These are phyloP conservation scores for Astrephomene gubernaculifera DNA, from an alignment of 139 green algal species.

Conservation along the genomic window DNA sequence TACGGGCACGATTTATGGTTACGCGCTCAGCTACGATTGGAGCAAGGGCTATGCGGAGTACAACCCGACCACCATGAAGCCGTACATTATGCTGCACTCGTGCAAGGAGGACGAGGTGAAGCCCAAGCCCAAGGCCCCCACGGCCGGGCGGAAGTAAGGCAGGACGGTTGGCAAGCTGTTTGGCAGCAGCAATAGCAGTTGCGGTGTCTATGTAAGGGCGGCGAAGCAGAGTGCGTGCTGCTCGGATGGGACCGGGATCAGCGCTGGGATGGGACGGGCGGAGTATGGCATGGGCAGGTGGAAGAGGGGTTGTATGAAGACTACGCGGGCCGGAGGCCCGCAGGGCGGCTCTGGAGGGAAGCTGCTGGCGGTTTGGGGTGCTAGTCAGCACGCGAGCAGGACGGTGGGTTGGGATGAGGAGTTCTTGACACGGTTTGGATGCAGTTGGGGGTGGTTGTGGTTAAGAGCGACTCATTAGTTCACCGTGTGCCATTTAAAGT, in stretches of 20 bases:
- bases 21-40: constrained; percentile 95
- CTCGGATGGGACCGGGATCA: background rate
- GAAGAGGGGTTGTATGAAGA: background rate
- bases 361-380: no score
- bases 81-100: constrained; percentile 91
- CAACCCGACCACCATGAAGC: constrained; percentile 76
- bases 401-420: no score
- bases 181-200: no score
- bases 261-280: background rate
- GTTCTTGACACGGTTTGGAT: no score
- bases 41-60: constrained; percentile 84
- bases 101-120: constrained; percentile 90
- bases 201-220: background rate
- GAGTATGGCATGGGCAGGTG: background rate
- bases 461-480: no score
- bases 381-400: no score
- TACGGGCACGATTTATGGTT: constrained; percentile 93
- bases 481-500: no score
- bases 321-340: background rate
- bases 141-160: constrained; percentile 27
- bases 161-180: no score
- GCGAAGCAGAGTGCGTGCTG: background rate
- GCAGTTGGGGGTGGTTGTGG: no score
- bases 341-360: no score
- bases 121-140: constrained; percentile 57